phyloP scores from a whole-genome alignment of 805 yeast species.

The Gaillardinia entomophila region DNA sequence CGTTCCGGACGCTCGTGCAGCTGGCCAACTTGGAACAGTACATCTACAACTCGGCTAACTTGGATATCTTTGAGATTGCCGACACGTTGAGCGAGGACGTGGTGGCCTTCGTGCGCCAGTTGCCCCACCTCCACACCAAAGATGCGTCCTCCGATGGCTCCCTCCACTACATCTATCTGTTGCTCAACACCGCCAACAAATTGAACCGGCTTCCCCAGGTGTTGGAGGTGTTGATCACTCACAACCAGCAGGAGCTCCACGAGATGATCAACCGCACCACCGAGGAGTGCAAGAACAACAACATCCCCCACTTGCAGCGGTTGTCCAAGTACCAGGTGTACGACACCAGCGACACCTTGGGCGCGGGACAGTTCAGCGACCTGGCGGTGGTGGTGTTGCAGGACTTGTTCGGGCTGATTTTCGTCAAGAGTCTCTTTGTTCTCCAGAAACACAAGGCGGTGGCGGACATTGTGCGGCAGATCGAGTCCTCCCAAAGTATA shows the following conservation, averaged over 20 bases:
- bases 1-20: slow-evolving; percentile 27
- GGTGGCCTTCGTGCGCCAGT: slow-evolving; percentile 23
- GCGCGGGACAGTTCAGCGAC: slow-evolving; percentile 36
- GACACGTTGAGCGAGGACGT: slow-evolving; percentile 25
- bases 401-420: slow-evolving; percentile 69
- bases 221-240: slow-evolving; percentile 46
- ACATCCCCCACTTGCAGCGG: slow-evolving; percentile 32
- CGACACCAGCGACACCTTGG: slow-evolving; percentile 20
- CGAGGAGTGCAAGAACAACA: slow-evolving; percentile 58
- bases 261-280: slow-evolving; percentile 56
- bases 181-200: slow-evolving; percentile 53
- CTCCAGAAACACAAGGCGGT: slow-evolving; percentile 68
- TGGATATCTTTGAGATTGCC: slow-evolving; percentile 50
- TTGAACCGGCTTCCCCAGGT: slow-evolving; percentile 58
- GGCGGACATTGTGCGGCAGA: slow-evolving; percentile 44
- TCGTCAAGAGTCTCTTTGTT: slow-evolving; percentile 54
- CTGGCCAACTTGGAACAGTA: slow-evolving; percentile 47
- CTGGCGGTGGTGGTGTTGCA: slow-evolving; percentile 51
- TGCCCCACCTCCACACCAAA: slow-evolving; percentile 22
- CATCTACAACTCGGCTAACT: slow-evolving; percentile 50
- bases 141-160: slow-evolving; percentile 34
- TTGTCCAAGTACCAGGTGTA: slow-evolving; percentile 23
- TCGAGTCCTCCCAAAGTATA: slow-evolving; percentile 17
- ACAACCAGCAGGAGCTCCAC: slow-evolving; percentile 58
- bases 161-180: slow-evolving; percentile 46